Evolutionary conservation across 768 basidiomycete genomes (phyloP), one percentile per base, ranked within the genome.

Genomic region (Mycena haematopus): DNA sequence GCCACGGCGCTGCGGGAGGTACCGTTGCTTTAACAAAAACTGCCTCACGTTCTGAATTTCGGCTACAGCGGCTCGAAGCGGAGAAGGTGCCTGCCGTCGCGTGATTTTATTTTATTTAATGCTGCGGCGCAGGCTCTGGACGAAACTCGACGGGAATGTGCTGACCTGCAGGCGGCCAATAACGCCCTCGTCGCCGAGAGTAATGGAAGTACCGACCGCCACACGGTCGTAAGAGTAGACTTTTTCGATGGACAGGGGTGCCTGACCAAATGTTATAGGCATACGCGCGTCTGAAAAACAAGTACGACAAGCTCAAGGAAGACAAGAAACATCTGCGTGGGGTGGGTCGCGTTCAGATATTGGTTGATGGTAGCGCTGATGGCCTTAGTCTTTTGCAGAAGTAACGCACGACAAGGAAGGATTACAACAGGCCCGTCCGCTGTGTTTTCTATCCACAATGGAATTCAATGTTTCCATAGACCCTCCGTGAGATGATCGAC

Each of bases 1-100:
- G 25, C 62, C 4, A 54, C 35, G 36, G 36, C 62, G 6, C n/a
- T 63, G 38, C 25, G 51, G 3, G 56, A 63, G 11, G 62, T 63
- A 19, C 8, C 3, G 15, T 1, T 6, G 11, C 7, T 13, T 13
- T 1, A 29, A 21, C 35, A 9, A 31, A 4, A 31, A 9, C 29
- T 4, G 29, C 29, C 29, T 31, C 4, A 31, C 29, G 9, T 31
- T 9, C 29, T 4, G 29, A 31, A 31, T 31, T 4, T 19, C n/a
- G 24, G 35, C 24, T 52, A 10, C 10, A 63, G 62, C 45, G 36
- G 15, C 22, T 53, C 9, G 56, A 57, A 40, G 51, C 2, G 5
- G 51, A 53, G 25, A 47, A 47, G 62, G 62, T 52, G 29, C 9
- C 6, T 31, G 29, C 29, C 2, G 2, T 2, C 5, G 14, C 5